Percentiles rank a stretch among this genome's conserved stretches.
These are phyloP conservation scores for Ensete glaucum DNA, from an alignment of 176 grass and related monocot species.

Conservation along the genomic window DNA sequence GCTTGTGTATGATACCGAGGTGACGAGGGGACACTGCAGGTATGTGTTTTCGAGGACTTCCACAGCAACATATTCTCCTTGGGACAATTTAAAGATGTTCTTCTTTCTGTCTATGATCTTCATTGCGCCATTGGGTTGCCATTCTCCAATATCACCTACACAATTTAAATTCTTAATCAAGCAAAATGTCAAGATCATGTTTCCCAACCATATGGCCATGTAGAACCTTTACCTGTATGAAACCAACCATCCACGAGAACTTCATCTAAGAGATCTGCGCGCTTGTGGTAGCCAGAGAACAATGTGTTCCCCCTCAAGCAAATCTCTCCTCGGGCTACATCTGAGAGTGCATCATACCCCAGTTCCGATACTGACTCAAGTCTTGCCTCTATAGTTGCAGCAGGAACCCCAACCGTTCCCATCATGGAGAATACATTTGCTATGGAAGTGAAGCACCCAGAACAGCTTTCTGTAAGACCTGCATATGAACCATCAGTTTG, in stretches of 20 bases:
- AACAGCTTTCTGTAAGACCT: slow-evolving; percentile 86
- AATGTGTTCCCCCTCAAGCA: slow-evolving; percentile 83
- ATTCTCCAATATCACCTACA: slow-evolving; percentile 84
- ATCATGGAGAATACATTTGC: slow-evolving; percentile 76
- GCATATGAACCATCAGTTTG: slow-evolving; percentile 13
- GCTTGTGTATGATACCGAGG: slow-evolving; percentile 25
- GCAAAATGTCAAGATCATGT: not conserved
- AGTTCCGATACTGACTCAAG: slow-evolving; percentile 79
- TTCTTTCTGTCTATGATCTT: slow-evolving; percentile 97
- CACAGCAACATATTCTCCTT: slow-evolving; percentile 89
- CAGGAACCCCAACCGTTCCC: slow-evolving; percentile 68
- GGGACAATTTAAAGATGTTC: slow-evolving; percentile 94
- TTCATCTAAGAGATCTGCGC: slow-evolving; percentile 55
- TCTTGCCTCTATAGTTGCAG: slow-evolving; percentile 61
- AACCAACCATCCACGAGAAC: slow-evolving; percentile 77
- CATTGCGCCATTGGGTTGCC: slow-evolving; percentile 79
- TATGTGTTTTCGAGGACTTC: slow-evolving; percentile 74
- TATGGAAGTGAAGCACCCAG: slow-evolving; percentile 85
- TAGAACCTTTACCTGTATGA: slow-evolving; percentile 48
- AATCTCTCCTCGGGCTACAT: slow-evolving; percentile 62
- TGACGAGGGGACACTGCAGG: slow-evolving; percentile 49
- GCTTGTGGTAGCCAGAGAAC: slow-evolving; percentile 91
- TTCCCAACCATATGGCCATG: not conserved
- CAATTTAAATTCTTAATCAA: not conserved
- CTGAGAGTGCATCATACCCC: slow-evolving; percentile 62